phyloP scores from a whole-genome alignment of 2,329 filamentous ascomycete genomes.

The Dactylella cylindrospora region DNA sequence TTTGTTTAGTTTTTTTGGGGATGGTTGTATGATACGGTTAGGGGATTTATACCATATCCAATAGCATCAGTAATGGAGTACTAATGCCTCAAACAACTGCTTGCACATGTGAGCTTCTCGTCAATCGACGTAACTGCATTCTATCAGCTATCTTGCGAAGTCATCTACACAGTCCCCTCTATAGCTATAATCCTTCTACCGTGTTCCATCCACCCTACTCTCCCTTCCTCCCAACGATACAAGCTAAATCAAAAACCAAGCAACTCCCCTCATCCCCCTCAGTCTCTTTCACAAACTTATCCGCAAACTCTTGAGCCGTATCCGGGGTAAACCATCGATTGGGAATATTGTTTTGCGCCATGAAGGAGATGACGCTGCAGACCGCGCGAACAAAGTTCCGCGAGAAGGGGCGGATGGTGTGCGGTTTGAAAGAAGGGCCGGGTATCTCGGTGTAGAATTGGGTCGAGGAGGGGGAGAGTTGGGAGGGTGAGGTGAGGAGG shows the following conservation, averaged over 20 bases:
- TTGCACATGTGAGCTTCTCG: no score
- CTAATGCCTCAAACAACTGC: no score
- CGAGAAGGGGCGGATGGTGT: conserved; percentile 6
- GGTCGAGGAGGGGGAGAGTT: neutral
- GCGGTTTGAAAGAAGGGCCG: conserved; percentile 1
- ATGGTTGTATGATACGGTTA: no score
- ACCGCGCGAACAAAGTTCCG: conserved; percentile 16
- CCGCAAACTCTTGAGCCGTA: conserved; percentile 5
- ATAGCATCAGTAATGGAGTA: no score
- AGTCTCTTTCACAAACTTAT: conserved; percentile 18
- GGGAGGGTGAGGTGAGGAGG: conserved; percentile 1
- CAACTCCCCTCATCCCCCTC: conserved; percentile 8
- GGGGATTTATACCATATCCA: no score
- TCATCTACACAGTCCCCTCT: no score
- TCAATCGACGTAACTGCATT: no score
- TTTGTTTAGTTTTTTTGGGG: no score
- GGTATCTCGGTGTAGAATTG: conserved; percentile 11
- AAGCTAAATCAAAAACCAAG: conserved; percentile 22
- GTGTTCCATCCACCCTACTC: no score
- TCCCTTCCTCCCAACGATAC: conserved; percentile 11
- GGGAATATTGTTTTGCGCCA: conserved; percentile 16
- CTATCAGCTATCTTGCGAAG: no score
- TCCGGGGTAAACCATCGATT: conserved; percentile 34
- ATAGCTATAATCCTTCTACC: no score
- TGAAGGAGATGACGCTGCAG: conserved; percentile 22